Evolutionary conservation across 805 yeast genomes (phyloP), one percentile per base, ranked within the genome.

Genomic region (Candida stauntonica): DNA sequence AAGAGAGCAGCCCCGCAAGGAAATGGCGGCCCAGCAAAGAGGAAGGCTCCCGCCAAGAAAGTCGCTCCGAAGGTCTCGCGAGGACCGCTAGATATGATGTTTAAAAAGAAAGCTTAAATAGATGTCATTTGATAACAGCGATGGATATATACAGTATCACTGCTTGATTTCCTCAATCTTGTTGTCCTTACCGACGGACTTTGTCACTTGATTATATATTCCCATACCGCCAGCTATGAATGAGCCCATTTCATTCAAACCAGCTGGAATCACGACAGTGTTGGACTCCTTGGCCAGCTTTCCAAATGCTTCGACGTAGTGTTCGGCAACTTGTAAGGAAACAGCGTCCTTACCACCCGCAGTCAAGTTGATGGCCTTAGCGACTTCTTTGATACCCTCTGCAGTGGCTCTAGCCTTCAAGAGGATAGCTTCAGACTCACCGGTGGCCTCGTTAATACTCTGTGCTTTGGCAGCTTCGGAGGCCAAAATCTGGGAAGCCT

Each of bases 231-330:
- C 70, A 24, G 88, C 86, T 62, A 86, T 80, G 66, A 81, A 72
- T 19, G 77, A 68, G 34, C 89, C 79, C 58, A 86, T 64, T 52
- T 86, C 88, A 46, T 84, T 81, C 57, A 86, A 62, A 39, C 80
- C 81, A 9, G 87, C 73, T 13, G 95, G 95, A 18, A 86, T 70
- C 26, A 86, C 80, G 14, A 86, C 71, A 1, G 93, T 82, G 54
- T 83, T 86, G 23, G 81, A 64, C 59, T 84, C 91, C 66, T 86
- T 85, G 18, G 95, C 95, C 52, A 86, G 68, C 51, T 85, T 79
- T 34, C 83, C 81, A 57, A 86, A 86, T 23, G 91, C 86, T 38
- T 79, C 83, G 44, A 86, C 84, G 58, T 86, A 86, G 55, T 81
- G 83, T 56, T 83, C 89, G 13, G 95, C 95, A 30, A 86, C 79